Evolutionary conservation across 2,329 filamentous ascomycete genomes (phyloP), one percentile per base, ranked within the genome.

Genomic region (Lojkania enalia): DNA sequence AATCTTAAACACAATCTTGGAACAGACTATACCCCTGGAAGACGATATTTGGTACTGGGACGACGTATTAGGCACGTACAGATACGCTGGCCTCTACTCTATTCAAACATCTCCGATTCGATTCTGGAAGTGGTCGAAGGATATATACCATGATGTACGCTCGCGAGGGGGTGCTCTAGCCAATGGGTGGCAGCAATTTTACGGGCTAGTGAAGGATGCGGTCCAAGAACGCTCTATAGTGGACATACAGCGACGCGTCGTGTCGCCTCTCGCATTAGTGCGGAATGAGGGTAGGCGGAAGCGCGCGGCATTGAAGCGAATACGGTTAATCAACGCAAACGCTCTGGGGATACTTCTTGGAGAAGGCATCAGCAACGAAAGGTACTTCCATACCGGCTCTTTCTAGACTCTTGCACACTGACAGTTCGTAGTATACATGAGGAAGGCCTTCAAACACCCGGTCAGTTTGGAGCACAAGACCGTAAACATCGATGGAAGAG

Each of bases 11-110:
- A 84, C 82, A 0, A 78, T 97, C 3, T 72, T 96, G 9, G 86
- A 92, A 43, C 87, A 94, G 58, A 95, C 90, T 9, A 84, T 92
- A 9, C 86, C 86, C 0, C 71, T 99, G 14, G 88, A 84, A 58
- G 85, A 96, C 54, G 90, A 96, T 57, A 85, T 96, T 18, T 91
- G 87, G 83, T 97, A 97, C 68, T 99, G 94, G 94, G 89, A 96
- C 62, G 87, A 94, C 55, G 81, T 96, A 2, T 73, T 96, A 20
- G 82, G 83, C 7, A 95, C 89, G 0, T 86, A 89, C 56, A 79
- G 83, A 37, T 88, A 86, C 61, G 91, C 88, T 53, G 86, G 84
- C 21, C 67, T 96, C 3, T 96, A 96, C 70, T 86, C 88, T 12
- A 72, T 95, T 6, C 94, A 99, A 69, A 96, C 86, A 0, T 89